Percentiles rank a stretch among this genome's conserved stretches.
phyloP scores from a whole-genome alignment of 1,139 yeast genomes.

The Pichia cactophila region DNA sequence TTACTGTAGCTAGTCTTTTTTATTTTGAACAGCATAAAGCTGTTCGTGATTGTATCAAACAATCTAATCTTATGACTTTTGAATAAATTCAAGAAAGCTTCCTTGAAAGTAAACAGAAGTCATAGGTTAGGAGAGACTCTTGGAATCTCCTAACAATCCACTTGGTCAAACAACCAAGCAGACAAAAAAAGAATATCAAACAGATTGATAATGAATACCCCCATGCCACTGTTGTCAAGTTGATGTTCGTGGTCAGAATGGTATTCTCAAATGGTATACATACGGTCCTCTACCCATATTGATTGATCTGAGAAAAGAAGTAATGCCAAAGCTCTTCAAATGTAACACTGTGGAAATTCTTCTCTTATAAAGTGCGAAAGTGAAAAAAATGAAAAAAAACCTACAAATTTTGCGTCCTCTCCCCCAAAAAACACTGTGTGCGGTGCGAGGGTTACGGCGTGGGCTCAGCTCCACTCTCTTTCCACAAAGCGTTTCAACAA shows the following conservation, averaged over 20 bases:
- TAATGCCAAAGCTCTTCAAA: not conserved
- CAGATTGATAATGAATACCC: constrained; percentile 5
- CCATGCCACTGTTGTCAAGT: not conserved
- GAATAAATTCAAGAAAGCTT: not conserved
- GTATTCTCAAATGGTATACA: constrained; percentile 29
- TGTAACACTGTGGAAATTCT: not conserved
- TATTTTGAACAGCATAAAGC: not conserved
- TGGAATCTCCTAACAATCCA: constrained; percentile 4
- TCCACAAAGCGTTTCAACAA: constrained; percentile 37
- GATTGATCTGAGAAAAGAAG: constrained; percentile 11
- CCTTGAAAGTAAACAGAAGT: not conserved
- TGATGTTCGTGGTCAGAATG: not conserved
- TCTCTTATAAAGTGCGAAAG: not conserved
- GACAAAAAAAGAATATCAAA: constrained; percentile 4
- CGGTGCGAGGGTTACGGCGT: constrained; percentile 2
- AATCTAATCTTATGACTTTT: constrained; percentile 12
- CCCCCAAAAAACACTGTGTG: not conserved
- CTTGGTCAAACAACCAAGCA: not conserved
- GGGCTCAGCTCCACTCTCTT: constrained; percentile 26
- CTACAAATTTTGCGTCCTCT: constrained; percentile 5
- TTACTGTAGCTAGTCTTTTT: not conserved
- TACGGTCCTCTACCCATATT: constrained; percentile 97
- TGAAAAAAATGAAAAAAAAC: not conserved
- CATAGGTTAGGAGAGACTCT: constrained; percentile 12
- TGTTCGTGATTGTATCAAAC: constrained; percentile 2